Percentiles rank a stretch among this genome's conserved stretches.
Evolutionary conservation across 1,139 yeast species (phyloP).

Genomic region (Debaryomycetaceae sp.): DNA sequence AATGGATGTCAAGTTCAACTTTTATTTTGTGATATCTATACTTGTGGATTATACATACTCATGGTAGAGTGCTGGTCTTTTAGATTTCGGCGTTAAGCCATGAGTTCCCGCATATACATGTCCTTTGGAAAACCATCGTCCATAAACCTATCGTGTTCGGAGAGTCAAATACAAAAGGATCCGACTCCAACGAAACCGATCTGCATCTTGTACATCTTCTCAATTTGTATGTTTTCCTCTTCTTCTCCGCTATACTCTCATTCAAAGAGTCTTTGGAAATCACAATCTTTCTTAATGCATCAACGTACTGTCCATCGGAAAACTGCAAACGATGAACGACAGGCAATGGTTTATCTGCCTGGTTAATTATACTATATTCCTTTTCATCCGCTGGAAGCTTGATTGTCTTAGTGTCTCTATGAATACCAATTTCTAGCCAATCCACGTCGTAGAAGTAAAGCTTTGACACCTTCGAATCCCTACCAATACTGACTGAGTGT

Average conservation of each 20-base stretch:
- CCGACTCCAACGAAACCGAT: slow-evolving; percentile 51
- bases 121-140: slow-evolving; percentile 72
- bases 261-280: slow-evolving; percentile 14
- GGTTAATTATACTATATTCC: neutral
- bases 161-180: slow-evolving; percentile 39
- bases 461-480: slow-evolving; percentile 44
- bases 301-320: slow-evolving; percentile 29
- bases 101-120: slow-evolving; percentile 78
- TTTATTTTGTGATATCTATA: too few relatives aligned
- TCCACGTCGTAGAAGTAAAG: slow-evolving; percentile 65
- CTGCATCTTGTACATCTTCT: slow-evolving; percentile 71
- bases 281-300: slow-evolving; percentile 44
- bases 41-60: too few relatives aligned
- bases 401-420: slow-evolving; percentile 4
- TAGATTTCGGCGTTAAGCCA: slow-evolving; percentile 45
- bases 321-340: slow-evolving; percentile 12
- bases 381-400: neutral
- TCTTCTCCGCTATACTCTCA: neutral
- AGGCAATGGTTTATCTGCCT: neutral
- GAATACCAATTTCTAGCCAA: slow-evolving; percentile 60
- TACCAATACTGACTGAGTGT: slow-evolving; percentile 29
- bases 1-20: too few relatives aligned
- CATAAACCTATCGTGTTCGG: slow-evolving; percentile 49
- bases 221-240: slow-evolving; percentile 10
- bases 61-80: too few relatives aligned